Percentiles rank a stretch among this genome's conserved stretches.
Conservation (phyloP, 257 asterid species). For the Handroanthus guayacan region DNA sequence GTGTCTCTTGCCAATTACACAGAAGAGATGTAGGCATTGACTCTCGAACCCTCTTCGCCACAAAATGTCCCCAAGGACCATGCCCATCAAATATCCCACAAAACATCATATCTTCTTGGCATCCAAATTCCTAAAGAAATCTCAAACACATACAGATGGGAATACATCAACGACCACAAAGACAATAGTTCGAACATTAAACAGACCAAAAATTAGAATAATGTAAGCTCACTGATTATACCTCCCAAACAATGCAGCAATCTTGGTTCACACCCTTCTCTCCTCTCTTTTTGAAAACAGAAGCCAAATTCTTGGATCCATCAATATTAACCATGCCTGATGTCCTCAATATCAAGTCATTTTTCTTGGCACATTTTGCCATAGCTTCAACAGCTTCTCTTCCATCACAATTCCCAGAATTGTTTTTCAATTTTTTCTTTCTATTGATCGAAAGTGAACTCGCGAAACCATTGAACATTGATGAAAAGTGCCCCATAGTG, state of each 20-base stretch:
- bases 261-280: slow-evolving; percentile 90
- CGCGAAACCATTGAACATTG: slow-evolving; percentile 90
- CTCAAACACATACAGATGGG: no score
- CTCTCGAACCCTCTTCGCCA: slow-evolving; percentile 84
- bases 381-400: slow-evolving; percentile 66
- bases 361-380: slow-evolving; percentile 75
- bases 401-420: slow-evolving; percentile 49
- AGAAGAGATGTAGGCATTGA: slow-evolving; percentile 75
- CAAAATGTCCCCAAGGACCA: slow-evolving; percentile 97
- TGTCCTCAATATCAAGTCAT: slow-evolving; percentile 72
- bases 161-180: not conserved
- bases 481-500: slow-evolving; percentile 79
- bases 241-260: slow-evolving; percentile 96
- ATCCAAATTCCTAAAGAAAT: slow-evolving; percentile 80
- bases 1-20: slow-evolving; percentile 78
- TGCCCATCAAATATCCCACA: slow-evolving; percentile 99
- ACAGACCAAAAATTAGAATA: not conserved
- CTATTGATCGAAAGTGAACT: slow-evolving; percentile 70
- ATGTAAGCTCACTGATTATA: slow-evolving; percentile 26
- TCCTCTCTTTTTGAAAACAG: slow-evolving; percentile 86
- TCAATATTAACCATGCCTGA: slow-evolving; percentile 71
- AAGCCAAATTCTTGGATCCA: slow-evolving; percentile 77
- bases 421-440: slow-evolving; percentile 39
- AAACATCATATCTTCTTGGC: slow-evolving; percentile 91
- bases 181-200: not conserved